Conservation (phyloP, 148 eudicot species). For the Bassia scoparia region DNA sequence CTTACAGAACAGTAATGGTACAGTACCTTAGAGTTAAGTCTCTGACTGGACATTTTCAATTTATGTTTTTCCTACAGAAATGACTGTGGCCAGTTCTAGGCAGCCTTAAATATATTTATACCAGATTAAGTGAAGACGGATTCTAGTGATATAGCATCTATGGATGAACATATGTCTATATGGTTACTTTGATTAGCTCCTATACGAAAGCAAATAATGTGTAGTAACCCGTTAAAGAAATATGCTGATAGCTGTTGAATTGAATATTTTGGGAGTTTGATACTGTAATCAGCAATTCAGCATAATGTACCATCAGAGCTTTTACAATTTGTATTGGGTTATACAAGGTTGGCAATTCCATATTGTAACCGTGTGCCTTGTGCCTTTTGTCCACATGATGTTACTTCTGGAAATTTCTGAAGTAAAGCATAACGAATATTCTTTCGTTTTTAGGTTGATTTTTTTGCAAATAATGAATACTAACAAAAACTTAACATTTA, state of each 20-base stretch:
- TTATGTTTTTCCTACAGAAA: neutral
- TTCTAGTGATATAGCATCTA: neutral
- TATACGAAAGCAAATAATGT: slow-evolving; percentile 13
- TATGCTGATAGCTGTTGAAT: neutral
- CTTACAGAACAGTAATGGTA: too few species aligned
- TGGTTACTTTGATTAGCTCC: neutral
- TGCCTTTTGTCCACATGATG: neutral
- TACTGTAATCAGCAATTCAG: too few species aligned
- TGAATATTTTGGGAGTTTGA: neutral
- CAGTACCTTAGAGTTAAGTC: neutral
- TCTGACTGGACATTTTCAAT: neutral
- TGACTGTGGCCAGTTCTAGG: neutral
- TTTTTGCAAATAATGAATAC: too few species aligned
- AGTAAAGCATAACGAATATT: too few species aligned
- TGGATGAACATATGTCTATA: neutral
- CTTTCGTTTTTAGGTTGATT: too few species aligned
- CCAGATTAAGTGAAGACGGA: neutral
- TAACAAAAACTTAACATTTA: too few species aligned
- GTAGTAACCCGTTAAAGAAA: slow-evolving; percentile 6
- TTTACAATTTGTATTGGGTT: neutral
- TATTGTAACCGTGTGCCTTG: neutral
- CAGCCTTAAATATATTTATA: too few species aligned
- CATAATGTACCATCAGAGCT: slow-evolving; percentile 6
- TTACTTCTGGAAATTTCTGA: neutral
- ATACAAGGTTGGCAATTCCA: neutral